These are phyloP conservation scores for Colletotrichum caudatum DNA, from an alignment of 2,329 filamentous ascomycete genomes.

Conservation along the genomic window DNA sequence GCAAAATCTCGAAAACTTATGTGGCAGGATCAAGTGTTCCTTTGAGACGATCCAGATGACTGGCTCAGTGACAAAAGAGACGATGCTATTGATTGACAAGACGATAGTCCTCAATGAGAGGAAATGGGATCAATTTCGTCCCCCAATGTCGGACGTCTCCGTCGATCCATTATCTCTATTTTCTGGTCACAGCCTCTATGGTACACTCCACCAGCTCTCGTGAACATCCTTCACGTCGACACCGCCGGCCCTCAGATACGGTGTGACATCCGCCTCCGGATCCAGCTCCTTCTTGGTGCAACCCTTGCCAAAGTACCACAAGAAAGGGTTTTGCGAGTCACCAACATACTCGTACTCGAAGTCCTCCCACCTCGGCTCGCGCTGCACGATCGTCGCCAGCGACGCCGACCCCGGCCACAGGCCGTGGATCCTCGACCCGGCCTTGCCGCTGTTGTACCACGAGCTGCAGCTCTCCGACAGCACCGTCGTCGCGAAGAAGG, in stretches of 20 bases:
- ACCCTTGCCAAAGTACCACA: slow-evolving; percentile 76
- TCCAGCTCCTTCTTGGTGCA: slow-evolving; percentile 71
- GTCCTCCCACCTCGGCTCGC: slow-evolving; percentile 68
- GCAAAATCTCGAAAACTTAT: too few species aligned
- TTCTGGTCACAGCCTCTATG: slow-evolving; percentile 42
- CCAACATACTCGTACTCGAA: slow-evolving; percentile 63
- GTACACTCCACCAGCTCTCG: slow-evolving; percentile 74
- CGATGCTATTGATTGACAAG: neutral
- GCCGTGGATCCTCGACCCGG: slow-evolving; percentile 74
- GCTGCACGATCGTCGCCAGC: slow-evolving; percentile 69
- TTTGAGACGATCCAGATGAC: neutral
- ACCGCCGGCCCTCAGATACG: slow-evolving; percentile 69
- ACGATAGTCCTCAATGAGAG: neutral
- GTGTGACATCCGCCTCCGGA: slow-evolving; percentile 68
- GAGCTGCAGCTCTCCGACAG: slow-evolving; percentile 73
- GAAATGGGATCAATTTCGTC: neutral
- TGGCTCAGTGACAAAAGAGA: too few species aligned
- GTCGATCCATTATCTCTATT: neutral
- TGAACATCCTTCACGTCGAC: slow-evolving; percentile 72
- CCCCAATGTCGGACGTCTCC: neutral
- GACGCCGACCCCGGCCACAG: slow-evolving; percentile 77
- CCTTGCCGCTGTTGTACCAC: slow-evolving; percentile 77
- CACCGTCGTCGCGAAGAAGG: slow-evolving; percentile 67
- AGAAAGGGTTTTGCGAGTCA: slow-evolving; percentile 63
- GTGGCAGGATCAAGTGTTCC: neutral